Conservation (phyloP, 208 protist genomes). For the Trypanosoma congolense region DNA sequence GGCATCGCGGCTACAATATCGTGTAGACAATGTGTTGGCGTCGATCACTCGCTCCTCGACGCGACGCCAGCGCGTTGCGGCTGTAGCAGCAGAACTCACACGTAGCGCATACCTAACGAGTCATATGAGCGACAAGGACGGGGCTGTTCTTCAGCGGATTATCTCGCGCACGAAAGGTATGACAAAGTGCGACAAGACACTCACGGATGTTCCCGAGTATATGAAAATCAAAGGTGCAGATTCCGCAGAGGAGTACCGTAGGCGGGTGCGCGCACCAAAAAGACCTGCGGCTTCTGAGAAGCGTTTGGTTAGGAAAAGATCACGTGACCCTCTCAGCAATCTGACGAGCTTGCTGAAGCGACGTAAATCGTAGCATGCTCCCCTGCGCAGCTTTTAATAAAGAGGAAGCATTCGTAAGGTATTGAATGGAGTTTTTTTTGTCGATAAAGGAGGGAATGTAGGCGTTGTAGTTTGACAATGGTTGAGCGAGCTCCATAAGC, state of each 20-base stretch:
- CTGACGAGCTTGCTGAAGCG: conserved; percentile 43
- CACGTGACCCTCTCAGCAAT: conserved; percentile 54
- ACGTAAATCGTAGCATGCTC: conserved; percentile 11
- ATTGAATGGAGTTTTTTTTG: too few relatives aligned
- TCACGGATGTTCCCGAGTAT: conserved; percentile 88
- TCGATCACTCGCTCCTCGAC: conserved; percentile 74
- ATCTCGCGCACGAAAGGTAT: conserved; percentile 68
- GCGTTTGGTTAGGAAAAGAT: conserved; percentile 27
- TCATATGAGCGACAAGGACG: conserved; percentile 88
- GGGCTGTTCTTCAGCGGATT: conserved; percentile 77
- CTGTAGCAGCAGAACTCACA: conserved; percentile 79
- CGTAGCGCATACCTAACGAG: conserved; percentile 88
- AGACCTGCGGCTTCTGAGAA: conserved; percentile 34
- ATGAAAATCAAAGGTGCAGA: conserved; percentile 74
- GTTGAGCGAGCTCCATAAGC: too few relatives aligned
- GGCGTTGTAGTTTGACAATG: too few relatives aligned
- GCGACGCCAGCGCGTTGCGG: conserved; percentile 74
- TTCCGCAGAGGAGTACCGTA: conserved; percentile 55
- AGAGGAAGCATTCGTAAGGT: too few relatives aligned
- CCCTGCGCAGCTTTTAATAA: too few relatives aligned
- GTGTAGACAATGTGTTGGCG: conserved; percentile 74
- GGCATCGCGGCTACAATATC: conserved; percentile 80
- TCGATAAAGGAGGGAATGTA: too few relatives aligned
- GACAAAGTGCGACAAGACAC: conserved; percentile 79
- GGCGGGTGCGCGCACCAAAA: conserved; percentile 63